Evolutionary conservation across 177 flowering plant species (phyloP), one percentile per base, ranked within the genome.

Genomic region (Vitis hybrid): DNA sequence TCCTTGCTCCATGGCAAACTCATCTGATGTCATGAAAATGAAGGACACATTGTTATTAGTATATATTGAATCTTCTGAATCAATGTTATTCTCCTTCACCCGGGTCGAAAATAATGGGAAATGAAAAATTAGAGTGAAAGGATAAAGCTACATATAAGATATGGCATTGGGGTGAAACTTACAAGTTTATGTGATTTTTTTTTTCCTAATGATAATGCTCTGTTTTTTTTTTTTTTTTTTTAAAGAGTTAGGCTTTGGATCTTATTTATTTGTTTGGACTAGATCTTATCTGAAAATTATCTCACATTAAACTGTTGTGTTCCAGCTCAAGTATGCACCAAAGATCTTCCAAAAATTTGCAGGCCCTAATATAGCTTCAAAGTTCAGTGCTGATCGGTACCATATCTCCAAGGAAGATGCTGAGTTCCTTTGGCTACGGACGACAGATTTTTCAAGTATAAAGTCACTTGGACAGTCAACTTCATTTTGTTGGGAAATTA

Each of bases 381-480:
- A 72, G 68, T 82, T 85, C 68, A 70, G 65, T 26, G 34, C 73
- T 26, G 85, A 86, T 65, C 80, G 94, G 34, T 95, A 89, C 77
- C 85, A 78, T 77, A 57, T 90, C 34, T 90, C 85, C 79, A 89
- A 90, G 86, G 99, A 90, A 68, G 86, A 93, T 72, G 68, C 72
- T 70, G 87, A 90, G 58, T 87, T 79, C 74, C 59, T 83, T 3
- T 95, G 99, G 99, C 87, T 95, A 71, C 98, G 99, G 18, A 87
- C 95, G 9, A 86, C 97, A 50, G 98, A 93, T 66, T 90, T 95
- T 73, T 89, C 98, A 16, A 39, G 20, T 2, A 22, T 69, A 22
- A 91, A 88, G 69, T 84, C 99, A 55, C 77, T 93, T 74, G 98
- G 98, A 59, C 80, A 77, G 55, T 85, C 96, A 66, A 83, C 88